A percentile compares a stretch with the other conserved stretches of the same genome.
Evolutionary conservation across 2,329 filamentous ascomycete genomes (phyloP).

Genomic region (Aspergillus japonicus): DNA sequence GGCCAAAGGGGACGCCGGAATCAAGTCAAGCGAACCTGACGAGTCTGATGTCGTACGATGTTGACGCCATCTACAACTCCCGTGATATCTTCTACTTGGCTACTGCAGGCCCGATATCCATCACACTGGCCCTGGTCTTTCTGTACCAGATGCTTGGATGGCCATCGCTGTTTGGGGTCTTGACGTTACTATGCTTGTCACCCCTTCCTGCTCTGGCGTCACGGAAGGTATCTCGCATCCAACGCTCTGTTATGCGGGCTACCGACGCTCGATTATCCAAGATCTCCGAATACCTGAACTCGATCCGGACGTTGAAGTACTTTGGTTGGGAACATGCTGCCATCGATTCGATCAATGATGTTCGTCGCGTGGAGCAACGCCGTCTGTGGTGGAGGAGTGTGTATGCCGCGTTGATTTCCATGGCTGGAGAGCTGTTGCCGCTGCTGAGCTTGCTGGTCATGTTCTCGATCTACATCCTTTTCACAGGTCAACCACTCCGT

Average conservation of each 20-base stretch:
- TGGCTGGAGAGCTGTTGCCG: slow-evolving; percentile 55
- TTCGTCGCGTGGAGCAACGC: slow-evolving; percentile 54
- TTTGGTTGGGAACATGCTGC: slow-evolving; percentile 60
- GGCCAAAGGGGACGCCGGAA: slow-evolving; percentile 28
- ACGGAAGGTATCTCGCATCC: slow-evolving; percentile 51
- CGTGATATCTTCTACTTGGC: slow-evolving; percentile 53
- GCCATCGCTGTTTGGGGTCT: slow-evolving; percentile 55
- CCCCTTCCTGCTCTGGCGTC: slow-evolving; percentile 54
- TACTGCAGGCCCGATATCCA: slow-evolving; percentile 50
- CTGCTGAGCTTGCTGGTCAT: slow-evolving; percentile 55
- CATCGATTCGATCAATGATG: slow-evolving; percentile 51
- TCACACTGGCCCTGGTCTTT: slow-evolving; percentile 50
- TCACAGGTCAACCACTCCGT: slow-evolving; percentile 50
- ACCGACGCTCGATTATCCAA: slow-evolving; percentile 59
- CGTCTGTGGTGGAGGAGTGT: slow-evolving; percentile 56
- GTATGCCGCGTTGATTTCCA: slow-evolving; percentile 42
- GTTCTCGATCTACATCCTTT: slow-evolving; percentile 53
- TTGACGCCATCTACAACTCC: slow-evolving; percentile 55
- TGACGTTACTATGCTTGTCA: slow-evolving; percentile 48
- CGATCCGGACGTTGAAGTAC: slow-evolving; percentile 60
- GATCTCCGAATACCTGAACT: slow-evolving; percentile 58
- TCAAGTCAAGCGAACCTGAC: slow-evolving; percentile 53
- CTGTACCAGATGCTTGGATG: slow-evolving; percentile 58
- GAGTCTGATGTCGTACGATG: slow-evolving; percentile 60
- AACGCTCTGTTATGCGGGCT: slow-evolving; percentile 54